phyloP scores from a whole-genome alignment of 2,329 filamentous ascomycete genomes.

The Aspergillus aculeatus region DNA sequence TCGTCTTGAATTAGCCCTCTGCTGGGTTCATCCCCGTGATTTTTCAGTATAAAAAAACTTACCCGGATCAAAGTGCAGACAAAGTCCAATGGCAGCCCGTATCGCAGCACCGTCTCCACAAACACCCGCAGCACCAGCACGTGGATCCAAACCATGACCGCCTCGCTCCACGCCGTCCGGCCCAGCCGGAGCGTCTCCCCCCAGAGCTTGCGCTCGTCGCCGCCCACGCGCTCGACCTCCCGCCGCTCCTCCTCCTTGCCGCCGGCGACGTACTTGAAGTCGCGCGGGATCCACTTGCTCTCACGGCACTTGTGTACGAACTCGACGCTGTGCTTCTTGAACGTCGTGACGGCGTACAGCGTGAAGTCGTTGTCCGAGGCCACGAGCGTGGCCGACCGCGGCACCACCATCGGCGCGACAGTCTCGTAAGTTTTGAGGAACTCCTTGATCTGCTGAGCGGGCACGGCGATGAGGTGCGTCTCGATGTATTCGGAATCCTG shows the following conservation, averaged over 20 bases:
- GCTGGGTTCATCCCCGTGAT: not conserved
- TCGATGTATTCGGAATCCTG: conserved; percentile 95
- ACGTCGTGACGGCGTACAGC: conserved; percentile 83
- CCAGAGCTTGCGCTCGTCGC: conserved; percentile 88
- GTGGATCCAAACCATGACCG: conserved; percentile 94
- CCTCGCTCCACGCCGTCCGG: conserved; percentile 91
- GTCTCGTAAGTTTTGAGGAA: conserved; percentile 90
- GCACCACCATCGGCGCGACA: conserved; percentile 85
- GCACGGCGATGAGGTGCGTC: conserved; percentile 90
- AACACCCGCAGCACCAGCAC: conserved; percentile 88
- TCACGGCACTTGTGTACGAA: conserved; percentile 92
- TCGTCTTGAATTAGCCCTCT: conserved; percentile 6
- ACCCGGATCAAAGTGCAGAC: conserved; percentile 83
- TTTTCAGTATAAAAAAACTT: conserved; percentile 33
- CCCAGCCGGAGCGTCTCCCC: conserved; percentile 85
- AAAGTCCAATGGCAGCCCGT: conserved; percentile 88
- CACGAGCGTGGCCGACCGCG: conserved; percentile 76
- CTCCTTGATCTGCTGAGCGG: conserved; percentile 75
- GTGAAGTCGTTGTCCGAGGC: conserved; percentile 86
- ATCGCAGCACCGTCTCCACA: conserved; percentile 95
- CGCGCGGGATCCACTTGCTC: conserved; percentile 89
- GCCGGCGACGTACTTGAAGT: conserved; percentile 90
- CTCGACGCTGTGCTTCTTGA: conserved; percentile 85
- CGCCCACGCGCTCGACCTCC: conserved; percentile 77
- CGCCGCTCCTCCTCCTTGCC: conserved; percentile 84